Base-by-base conservation (phyloP, 306 rosid species). In the Rosa persica region DNA sequence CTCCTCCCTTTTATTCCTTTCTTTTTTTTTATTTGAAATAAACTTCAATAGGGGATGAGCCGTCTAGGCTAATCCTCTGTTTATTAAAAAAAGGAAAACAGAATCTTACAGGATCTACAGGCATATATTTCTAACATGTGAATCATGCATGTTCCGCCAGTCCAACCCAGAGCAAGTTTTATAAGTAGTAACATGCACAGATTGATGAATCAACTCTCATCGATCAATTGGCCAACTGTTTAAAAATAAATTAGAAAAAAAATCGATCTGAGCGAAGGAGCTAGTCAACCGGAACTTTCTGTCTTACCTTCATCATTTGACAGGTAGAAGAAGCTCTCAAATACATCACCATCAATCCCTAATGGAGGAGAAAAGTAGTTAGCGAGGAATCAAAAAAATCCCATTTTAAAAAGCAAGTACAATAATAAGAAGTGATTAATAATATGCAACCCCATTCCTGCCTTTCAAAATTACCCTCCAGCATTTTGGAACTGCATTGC, bases 341-440 rank as follows among this genome's bases (percentile, higher is more conserved):
- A n/a, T 16, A 60, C 34, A 58, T 27, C 54, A 44, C 44, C 43
- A 17, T 46, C 61, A 46, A 44, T 30, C 22, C 44, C 34, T 5
- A 23, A 60, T 44, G 34, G n/a, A 67, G 54, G 20, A 76, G 79
- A 76, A 76, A 46, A 65, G 64, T 38, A 76, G 79, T 46, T 76
- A 76, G 73, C 15, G 44, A 65, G 9, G 1, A 27, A 27, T 13
- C n/a, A 61, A 12, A 9, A 54, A 30, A 27, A 27, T 27, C 2
- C 9, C 40, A 5, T 12, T 25, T 11, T 17, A 16, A 34, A 2
- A 9, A 23, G 5, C 4, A 65, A 34, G 42, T 16, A 15, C 43
- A 30, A 34, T 30, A 5, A 62, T 62, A 12, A 13, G 42, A 62
- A 30, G 27, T 25, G 5, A 12, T 15, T 27, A 11, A 12, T 11